Conservation (phyloP, 495 filamentous ascomycete genomes). For the Staphylotrichum tortipilum region DNA sequence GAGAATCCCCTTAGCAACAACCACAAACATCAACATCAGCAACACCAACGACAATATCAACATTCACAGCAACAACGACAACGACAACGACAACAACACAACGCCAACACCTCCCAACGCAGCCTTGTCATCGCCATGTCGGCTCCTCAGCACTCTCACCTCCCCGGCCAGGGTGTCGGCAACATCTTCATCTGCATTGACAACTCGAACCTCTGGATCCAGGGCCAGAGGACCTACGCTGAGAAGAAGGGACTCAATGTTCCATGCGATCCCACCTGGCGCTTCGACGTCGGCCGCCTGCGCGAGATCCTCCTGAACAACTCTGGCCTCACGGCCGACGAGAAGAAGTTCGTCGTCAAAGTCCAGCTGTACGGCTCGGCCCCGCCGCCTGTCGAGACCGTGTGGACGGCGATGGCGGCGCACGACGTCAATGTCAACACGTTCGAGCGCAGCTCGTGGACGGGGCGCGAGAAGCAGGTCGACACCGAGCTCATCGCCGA, state of each 20-base stretch:
- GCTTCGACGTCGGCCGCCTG: constrained; percentile 6
- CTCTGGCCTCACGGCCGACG: neutral
- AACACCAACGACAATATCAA: too few species aligned
- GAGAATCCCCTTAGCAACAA: too few species aligned
- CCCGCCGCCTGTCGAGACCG: constrained; percentile 5
- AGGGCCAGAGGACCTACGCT: constrained; percentile 5
- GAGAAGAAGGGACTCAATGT: neutral
- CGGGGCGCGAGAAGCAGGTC: constrained; percentile 5
- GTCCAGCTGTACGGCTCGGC: constrained; percentile 7
- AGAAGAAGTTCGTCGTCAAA: neutral
- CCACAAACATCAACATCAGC: too few species aligned
- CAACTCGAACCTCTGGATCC: constrained; percentile 13
- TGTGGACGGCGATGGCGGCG: constrained; percentile 4
- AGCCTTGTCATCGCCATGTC: neutral
- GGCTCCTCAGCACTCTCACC: too few species aligned
- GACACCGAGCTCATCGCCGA: constrained; percentile 9
- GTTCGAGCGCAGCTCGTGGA: constrained; percentile 2
- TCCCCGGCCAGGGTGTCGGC: neutral
- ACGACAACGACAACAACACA: too few species aligned
- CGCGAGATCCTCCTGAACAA: neutral
- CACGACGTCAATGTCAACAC: constrained; percentile 1
- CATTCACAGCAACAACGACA: too few species aligned
- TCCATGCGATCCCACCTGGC: constrained; percentile 5
- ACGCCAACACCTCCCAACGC: too few species aligned
- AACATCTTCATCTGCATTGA: constrained; percentile 9